Evolutionary conservation across 805 yeast genomes (phyloP).

Genomic region (Komagataella pastoris): DNA sequence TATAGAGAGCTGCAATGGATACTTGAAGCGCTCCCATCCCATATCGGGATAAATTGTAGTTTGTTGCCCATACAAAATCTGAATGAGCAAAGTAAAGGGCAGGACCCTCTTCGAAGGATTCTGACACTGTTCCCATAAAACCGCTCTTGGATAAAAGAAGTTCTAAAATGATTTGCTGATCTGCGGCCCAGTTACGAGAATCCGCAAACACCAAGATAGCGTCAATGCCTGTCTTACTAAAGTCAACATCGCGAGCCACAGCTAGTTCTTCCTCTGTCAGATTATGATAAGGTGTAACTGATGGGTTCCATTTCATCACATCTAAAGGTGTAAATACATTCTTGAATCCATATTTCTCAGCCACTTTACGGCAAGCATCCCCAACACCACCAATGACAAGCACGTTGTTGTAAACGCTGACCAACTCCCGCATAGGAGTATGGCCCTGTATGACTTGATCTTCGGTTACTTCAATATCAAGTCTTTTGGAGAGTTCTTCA

Average conservation of each 20-base stretch:
- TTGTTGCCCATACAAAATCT: constrained; percentile 89
- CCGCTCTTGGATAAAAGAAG: constrained; percentile 66
- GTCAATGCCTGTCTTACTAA: constrained; percentile 53
- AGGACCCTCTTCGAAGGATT: constrained; percentile 66
- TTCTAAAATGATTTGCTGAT: constrained; percentile 81
- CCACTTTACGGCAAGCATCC: constrained; percentile 72
- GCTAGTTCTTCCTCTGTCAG: constrained; percentile 57
- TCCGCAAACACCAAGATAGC: constrained; percentile 87
- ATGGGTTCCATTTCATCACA: constrained; percentile 75
- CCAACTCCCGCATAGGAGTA: constrained; percentile 84
- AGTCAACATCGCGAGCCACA: constrained; percentile 47
- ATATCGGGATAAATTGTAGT: constrained; percentile 67
- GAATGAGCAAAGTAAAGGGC: constrained; percentile 81
- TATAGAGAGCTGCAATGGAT: constrained; percentile 71
- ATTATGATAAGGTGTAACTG: constrained; percentile 74
- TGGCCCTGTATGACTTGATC: constrained; percentile 88
- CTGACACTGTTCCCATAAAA: constrained; percentile 69
- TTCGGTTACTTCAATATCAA: constrained; percentile 46
- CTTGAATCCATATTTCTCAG: constrained; percentile 71
- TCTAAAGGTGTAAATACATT: constrained; percentile 76
- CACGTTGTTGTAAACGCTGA: constrained; percentile 53
- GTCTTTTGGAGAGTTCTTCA: constrained; percentile 48
- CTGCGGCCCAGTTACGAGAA: constrained; percentile 87
- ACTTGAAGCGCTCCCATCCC: constrained; percentile 95
- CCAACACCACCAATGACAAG: constrained; percentile 86